These are phyloP conservation scores for Saccharomycopsis sp. DNA, from an alignment of 805 yeast genomes.

Conservation along the genomic window DNA sequence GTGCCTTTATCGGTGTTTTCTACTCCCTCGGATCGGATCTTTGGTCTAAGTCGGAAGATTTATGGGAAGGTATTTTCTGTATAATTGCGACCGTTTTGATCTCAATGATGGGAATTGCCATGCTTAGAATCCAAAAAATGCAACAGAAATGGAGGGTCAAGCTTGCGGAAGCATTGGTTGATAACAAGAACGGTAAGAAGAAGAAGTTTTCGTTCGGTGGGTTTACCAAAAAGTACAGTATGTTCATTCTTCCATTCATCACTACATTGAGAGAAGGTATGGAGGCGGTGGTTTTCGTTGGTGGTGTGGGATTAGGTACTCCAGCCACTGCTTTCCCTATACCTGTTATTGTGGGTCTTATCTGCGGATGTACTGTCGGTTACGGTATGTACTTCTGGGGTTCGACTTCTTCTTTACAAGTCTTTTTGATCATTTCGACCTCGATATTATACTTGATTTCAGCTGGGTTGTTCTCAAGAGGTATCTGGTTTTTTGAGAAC, in stretches of 20 bases:
- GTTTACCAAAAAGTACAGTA: slow-evolving; percentile 64
- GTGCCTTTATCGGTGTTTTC: slow-evolving; percentile 90
- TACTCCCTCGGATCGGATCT: slow-evolving; percentile 73
- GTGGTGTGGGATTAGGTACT: slow-evolving; percentile 76
- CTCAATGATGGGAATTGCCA: slow-evolving; percentile 89
- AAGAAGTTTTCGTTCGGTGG: slow-evolving; percentile 49
- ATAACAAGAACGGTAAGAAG: slow-evolving; percentile 46
- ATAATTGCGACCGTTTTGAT: slow-evolving; percentile 83
- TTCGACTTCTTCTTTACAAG: slow-evolving; percentile 71
- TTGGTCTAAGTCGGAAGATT: slow-evolving; percentile 80
- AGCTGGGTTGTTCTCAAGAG: slow-evolving; percentile 90
- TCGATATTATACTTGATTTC: slow-evolving; percentile 81
- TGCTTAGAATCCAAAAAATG: slow-evolving; percentile 93
- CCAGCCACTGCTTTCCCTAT: slow-evolving; percentile 75
- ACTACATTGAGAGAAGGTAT: slow-evolving; percentile 94
- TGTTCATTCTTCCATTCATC: slow-evolving; percentile 83
- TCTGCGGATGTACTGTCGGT: slow-evolving; percentile 73
- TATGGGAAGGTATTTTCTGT: slow-evolving; percentile 95
- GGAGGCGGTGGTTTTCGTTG: slow-evolving; percentile 92
- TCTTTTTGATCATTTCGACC: slow-evolving; percentile 81
- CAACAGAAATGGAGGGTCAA: slow-evolving; percentile 94
- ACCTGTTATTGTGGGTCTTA: slow-evolving; percentile 79
- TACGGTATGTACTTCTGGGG: slow-evolving; percentile 71
- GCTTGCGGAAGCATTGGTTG: slow-evolving; percentile 76
- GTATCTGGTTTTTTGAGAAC: slow-evolving; percentile 81